Evolutionary conservation across 345 rosid genomes (phyloP).

Genomic region (Lepidium sativum): DNA sequence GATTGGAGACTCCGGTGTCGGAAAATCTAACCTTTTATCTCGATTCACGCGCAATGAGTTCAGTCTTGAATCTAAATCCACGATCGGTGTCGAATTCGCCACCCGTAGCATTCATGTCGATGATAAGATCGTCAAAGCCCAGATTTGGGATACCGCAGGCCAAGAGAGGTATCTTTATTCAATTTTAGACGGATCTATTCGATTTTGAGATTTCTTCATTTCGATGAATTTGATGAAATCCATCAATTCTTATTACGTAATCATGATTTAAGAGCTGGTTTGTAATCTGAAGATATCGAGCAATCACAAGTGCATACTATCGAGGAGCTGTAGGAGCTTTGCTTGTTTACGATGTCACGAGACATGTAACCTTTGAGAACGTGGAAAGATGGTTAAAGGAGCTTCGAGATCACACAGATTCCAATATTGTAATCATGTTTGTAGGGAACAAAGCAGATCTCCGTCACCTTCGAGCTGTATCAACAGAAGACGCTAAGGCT

Average conservation of each 20-base stretch:
- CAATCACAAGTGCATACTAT: constrained; percentile 82
- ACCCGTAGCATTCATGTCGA: constrained; percentile 64
- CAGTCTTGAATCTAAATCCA: constrained; percentile 69
- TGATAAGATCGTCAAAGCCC: constrained; percentile 65
- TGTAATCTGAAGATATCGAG: constrained; percentile 41
- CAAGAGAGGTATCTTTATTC: constrained; percentile 52
- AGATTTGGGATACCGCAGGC: constrained; percentile 85
- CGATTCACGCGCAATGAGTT: constrained; percentile 68
- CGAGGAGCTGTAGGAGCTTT: constrained; percentile 85
- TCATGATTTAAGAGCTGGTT: no score
- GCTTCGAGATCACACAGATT: constrained; percentile 72
- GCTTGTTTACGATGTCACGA: constrained; percentile 70
- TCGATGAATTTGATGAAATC: no score
- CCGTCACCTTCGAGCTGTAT: constrained; percentile 69
- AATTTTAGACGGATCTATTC: not conserved
- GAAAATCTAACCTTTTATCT: constrained; percentile 58
- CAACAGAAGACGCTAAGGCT: constrained; percentile 46
- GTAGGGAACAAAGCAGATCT: constrained; percentile 87
- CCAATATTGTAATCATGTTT: constrained; percentile 70
- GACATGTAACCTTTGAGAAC: constrained; percentile 72
- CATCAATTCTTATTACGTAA: no score
- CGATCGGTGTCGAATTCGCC: constrained; percentile 70
- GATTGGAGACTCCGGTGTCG: constrained; percentile 73
- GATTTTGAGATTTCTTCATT: not conserved
- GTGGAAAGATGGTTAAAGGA: constrained; percentile 82